Percentiles rank a stretch among this genome's conserved stretches.
Evolutionary conservation across 2,329 filamentous ascomycete genomes (phyloP).

Genomic region (Boeremia exigua): DNA sequence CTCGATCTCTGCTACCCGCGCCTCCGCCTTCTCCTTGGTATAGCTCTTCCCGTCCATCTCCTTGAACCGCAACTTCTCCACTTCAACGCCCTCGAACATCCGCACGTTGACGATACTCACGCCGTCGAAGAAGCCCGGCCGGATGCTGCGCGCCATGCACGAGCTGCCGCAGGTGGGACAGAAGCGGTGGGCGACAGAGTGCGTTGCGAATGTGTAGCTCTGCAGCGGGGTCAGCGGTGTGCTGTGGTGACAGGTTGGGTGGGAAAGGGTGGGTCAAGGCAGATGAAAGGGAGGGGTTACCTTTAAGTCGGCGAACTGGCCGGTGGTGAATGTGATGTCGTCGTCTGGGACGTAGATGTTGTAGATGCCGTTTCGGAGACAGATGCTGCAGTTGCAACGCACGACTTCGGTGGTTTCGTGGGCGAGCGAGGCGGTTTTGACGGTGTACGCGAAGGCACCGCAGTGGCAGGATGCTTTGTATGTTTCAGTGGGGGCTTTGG

Average conservation of each 20-base stretch:
- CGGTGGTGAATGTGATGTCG: constrained; percentile 28
- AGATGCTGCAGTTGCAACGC: constrained; percentile 62
- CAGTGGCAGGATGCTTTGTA: constrained; percentile 63
- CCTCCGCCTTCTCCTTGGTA: constrained; percentile 9
- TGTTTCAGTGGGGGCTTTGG: constrained; percentile 51
- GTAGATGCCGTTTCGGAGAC: constrained; percentile 59
- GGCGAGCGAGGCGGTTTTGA: constrained; percentile 59
- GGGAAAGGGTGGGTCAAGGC: too few relatives aligned
- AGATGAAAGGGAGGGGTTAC: too few relatives aligned
- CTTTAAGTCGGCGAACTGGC: constrained; percentile 24
- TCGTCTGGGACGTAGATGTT: constrained; percentile 47
- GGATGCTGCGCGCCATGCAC: constrained; percentile 27
- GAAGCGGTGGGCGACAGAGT: constrained; percentile 32
- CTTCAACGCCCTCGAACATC: constrained; percentile 35
- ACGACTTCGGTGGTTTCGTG: constrained; percentile 50
- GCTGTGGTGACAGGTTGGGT: too few relatives aligned
- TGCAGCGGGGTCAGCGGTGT: neutral
- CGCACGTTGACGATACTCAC: constrained; percentile 39
- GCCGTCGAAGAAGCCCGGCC: constrained; percentile 23
- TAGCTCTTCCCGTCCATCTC: constrained; percentile 34
- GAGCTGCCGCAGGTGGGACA: constrained; percentile 40
- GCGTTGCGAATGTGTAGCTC: constrained; percentile 34
- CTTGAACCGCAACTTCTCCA: constrained; percentile 32
- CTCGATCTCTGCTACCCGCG: constrained; percentile 9
- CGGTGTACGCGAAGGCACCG: constrained; percentile 56